phyloP scores from a whole-genome alignment of 495 filamentous ascomycete species.

The Penicillium angulare region DNA sequence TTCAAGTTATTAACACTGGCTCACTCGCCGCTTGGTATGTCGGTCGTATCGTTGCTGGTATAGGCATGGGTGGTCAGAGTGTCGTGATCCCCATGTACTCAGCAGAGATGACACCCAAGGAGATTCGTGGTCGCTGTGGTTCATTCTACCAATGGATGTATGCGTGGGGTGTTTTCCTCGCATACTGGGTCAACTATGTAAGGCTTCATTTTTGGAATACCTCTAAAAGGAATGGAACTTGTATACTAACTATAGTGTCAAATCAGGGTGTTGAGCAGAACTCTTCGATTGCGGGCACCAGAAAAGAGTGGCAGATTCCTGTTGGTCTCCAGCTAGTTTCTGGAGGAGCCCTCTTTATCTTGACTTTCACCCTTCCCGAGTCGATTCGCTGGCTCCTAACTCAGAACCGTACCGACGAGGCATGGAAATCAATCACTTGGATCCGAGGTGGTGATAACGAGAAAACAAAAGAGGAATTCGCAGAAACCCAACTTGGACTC shows the following conservation, averaged over 20 bases:
- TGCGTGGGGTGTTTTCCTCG: constrained; percentile 49
- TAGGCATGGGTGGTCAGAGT: constrained; percentile 57
- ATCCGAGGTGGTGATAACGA: constrained; percentile 40
- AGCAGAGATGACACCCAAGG: constrained; percentile 55
- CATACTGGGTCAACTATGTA: constrained; percentile 54
- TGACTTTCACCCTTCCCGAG: constrained; percentile 47
- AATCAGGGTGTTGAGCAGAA: constrained; percentile 26
- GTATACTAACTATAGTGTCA: too few species aligned
- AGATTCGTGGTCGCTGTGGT: constrained; percentile 53
- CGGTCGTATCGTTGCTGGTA: constrained; percentile 51
- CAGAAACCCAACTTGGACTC: constrained; percentile 42
- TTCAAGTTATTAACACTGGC: constrained; percentile 44
- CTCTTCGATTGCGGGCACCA: constrained; percentile 56
- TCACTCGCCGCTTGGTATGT: constrained; percentile 44
- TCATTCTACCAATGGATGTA: constrained; percentile 53
- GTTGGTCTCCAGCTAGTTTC: constrained; percentile 52
- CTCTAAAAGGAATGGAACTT: too few species aligned
- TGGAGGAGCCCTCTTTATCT: constrained; percentile 44
- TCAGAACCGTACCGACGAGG: constrained; percentile 37
- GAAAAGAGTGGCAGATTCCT: constrained; percentile 53
- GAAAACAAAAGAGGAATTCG: constrained; percentile 44
- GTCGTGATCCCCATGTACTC: constrained; percentile 58
- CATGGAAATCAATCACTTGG: constrained; percentile 48
- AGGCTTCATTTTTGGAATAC: constrained; percentile 10
- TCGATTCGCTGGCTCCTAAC: constrained; percentile 52